phyloP scores from a whole-genome alignment of 2,329 filamentous ascomycete species.

The Triangularia setosa region DNA sequence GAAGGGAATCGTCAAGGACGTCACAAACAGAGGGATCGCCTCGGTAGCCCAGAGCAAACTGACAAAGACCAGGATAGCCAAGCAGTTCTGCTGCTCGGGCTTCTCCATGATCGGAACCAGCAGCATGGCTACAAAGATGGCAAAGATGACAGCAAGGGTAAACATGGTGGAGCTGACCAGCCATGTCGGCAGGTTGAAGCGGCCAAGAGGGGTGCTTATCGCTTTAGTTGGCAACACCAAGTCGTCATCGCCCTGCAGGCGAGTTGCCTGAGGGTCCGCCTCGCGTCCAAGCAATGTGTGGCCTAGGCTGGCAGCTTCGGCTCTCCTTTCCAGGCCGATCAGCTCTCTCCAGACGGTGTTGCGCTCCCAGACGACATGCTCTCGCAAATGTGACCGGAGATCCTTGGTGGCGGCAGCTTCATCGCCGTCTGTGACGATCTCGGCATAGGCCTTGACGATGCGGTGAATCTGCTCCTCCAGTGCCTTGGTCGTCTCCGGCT shows the following conservation, averaged over 20 bases:
- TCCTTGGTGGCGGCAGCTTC: constrained; percentile 73
- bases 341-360: constrained; percentile 99
- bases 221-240: constrained; percentile 60
- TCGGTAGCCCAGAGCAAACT: constrained; percentile 96
- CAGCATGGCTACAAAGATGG: constrained; percentile 70
- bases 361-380: constrained; percentile 97
- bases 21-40: constrained; percentile 95
- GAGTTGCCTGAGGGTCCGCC: constrained; percentile 61
- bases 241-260: constrained; percentile 81
- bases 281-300: constrained; percentile 76
- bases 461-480: constrained; percentile 68
- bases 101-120: constrained; percentile 77
- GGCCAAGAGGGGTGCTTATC: constrained; percentile 75
- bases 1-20: constrained; percentile 89
- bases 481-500: constrained; percentile 62
- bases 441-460: constrained; percentile 76
- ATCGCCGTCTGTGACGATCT: constrained; percentile 79
- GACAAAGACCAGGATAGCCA: constrained; percentile 90
- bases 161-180: constrained; percentile 78
- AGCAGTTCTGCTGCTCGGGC: constrained; percentile 90
- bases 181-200: constrained; percentile 73
- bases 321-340: constrained; percentile 94
- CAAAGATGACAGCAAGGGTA: constrained; percentile 66
- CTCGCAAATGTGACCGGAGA: constrained; percentile 81
- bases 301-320: constrained; percentile 88